These are phyloP conservation scores for Benincasa hispida DNA, from an alignment of 306 rosid species.

Conservation along the genomic window DNA sequence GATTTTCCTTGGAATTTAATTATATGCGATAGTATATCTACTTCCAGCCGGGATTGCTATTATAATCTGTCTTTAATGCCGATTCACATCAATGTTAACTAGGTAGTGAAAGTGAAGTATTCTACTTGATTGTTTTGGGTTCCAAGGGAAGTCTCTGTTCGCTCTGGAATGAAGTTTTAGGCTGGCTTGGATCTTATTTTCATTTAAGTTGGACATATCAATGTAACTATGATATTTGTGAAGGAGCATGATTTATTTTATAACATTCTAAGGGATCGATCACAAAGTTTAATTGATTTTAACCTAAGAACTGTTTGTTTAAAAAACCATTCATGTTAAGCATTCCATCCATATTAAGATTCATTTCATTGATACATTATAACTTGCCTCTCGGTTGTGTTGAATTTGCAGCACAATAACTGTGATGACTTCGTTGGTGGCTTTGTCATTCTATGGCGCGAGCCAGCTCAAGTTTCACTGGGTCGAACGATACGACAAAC, in stretches of 20 bases:
- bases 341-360: not conserved
- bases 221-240: not conserved
- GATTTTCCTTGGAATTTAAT: not conserved
- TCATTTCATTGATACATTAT: not conserved
- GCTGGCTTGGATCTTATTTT: not conserved
- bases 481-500: conserved; percentile 95
- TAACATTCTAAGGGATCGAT: not conserved
- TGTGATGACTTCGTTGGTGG: conserved; percentile 96
- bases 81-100: not conserved
- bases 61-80: not conserved
- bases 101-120: not conserved
- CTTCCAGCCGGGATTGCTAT: not conserved
- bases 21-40: not conserved
- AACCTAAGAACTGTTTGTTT: not conserved
- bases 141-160: not conserved
- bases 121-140: not conserved
- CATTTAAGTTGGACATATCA: not conserved
- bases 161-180: not conserved
- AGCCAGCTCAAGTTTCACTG: conserved; percentile 95
- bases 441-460: conserved; percentile 90
- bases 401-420: conserved; percentile 72
- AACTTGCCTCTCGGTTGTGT: conserved; percentile 3
- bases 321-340: not conserved
- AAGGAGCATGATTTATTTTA: not conserved
- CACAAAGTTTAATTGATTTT: not conserved